Evolutionary conservation across 306 rosid species (phyloP).

Genomic region (Pyrus communis): DNA sequence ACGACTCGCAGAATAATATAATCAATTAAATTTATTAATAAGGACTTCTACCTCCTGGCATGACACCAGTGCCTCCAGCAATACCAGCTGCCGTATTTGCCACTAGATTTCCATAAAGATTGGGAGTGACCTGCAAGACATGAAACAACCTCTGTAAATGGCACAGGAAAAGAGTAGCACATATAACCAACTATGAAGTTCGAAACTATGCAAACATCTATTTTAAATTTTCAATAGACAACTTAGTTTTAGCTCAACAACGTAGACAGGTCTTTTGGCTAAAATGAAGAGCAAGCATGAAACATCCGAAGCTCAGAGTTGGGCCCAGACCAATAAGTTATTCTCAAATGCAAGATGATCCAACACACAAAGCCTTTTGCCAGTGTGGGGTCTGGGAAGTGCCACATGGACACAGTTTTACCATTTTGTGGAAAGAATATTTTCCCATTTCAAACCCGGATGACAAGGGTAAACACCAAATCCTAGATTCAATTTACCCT

Average conservation of each 20-base stretch:
- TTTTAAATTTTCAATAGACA: not conserved
- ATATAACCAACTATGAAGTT: not conserved
- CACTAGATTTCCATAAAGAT: slow-evolving; percentile 92
- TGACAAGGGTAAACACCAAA: not conserved
- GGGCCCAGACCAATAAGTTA: not conserved
- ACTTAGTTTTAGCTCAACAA: not conserved
- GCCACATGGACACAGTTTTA: not conserved
- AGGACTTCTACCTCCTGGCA: slow-evolving; percentile 75
- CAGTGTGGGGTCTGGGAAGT: too few species aligned
- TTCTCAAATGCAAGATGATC: too few species aligned
- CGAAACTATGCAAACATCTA: not conserved
- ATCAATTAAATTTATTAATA: not conserved
- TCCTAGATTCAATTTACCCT: not conserved
- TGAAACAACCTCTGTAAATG: slow-evolving; percentile 12
- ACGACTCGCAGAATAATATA: too few species aligned
- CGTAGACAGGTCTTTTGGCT: not conserved
- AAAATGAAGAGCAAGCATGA: not conserved
- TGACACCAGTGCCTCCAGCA: slow-evolving; percentile 98
- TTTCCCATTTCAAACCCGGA: not conserved
- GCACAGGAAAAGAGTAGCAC: not conserved
- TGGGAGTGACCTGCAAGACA: slow-evolving; percentile 79
- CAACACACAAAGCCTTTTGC: too few species aligned
- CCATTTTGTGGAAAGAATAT: not conserved
- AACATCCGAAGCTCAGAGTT: not conserved
- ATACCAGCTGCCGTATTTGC: slow-evolving; percentile 98